A percentile compares a stretch with the other conserved stretches of the same genome.
Evolutionary conservation across 1,139 yeast genomes (phyloP).

Genomic region (Saccharomycopsis crataegensis): DNA sequence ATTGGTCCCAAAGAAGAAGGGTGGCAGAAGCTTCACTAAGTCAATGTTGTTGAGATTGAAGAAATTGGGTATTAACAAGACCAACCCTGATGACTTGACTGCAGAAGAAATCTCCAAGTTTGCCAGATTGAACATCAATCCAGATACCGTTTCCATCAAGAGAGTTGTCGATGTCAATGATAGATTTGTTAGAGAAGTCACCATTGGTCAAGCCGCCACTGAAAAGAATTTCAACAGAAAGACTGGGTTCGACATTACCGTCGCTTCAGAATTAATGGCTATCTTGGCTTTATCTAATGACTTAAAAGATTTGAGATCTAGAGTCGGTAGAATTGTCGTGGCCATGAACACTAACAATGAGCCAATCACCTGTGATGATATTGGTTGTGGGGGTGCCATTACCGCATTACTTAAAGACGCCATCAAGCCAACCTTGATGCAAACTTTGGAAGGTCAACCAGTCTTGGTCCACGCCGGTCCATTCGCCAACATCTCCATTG

Average conservation of each 20-base stretch:
- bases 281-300: constrained; percentile 84
- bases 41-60: constrained; percentile 73
- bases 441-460: constrained; percentile 96
- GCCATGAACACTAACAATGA: constrained; percentile 69
- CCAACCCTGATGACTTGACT: constrained; percentile 77
- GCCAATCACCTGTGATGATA: constrained; percentile 92
- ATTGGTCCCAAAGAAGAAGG: constrained; percentile 77
- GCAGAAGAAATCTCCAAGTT: constrained; percentile 69
- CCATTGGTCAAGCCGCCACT: constrained; percentile 90
- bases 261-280: constrained; percentile 98
- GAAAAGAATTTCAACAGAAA: constrained; percentile 86
- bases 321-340: constrained; percentile 87
- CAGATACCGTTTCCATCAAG: constrained; percentile 91
- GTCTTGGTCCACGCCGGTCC: constrained; percentile 99
- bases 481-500: constrained; percentile 94
- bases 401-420: constrained; percentile 96
- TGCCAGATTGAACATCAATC: constrained; percentile 87
- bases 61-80: constrained; percentile 74
- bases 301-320: constrained; percentile 77
- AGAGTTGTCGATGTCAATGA: constrained; percentile 97
- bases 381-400: constrained; percentile 96
- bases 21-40: constrained; percentile 71
- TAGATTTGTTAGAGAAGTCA: constrained; percentile 84
- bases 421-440: constrained; percentile 96
- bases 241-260: constrained; percentile 95